Conservation (phyloP, 176 grass and related monocot species). For the Miscanthus lutarioriparius region DNA sequence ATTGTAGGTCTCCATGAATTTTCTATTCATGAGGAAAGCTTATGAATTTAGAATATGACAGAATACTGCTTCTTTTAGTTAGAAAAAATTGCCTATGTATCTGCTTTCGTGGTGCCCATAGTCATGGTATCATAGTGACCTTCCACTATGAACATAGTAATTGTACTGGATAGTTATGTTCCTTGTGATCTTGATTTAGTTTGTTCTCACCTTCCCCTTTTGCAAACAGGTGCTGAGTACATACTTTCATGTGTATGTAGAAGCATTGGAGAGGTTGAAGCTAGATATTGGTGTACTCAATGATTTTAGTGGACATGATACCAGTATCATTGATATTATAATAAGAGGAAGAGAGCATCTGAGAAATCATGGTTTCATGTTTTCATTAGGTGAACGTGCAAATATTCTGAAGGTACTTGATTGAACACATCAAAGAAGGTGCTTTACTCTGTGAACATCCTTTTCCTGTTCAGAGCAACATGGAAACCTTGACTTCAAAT, state of each 20-base stretch:
- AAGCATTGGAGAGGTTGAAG: constrained; percentile 75
- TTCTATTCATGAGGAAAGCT: not conserved
- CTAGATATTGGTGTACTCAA: constrained; percentile 56
- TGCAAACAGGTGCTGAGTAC: constrained; percentile 61
- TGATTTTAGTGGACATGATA: constrained; percentile 65
- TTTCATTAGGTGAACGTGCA: constrained; percentile 83
- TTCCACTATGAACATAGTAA: not conserved
- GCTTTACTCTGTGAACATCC: not conserved
- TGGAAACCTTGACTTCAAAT: constrained; percentile 19
- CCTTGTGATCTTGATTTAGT: not conserved
- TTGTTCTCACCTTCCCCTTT: constrained; percentile 17
- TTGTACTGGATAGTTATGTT: not conserved
- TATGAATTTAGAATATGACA: constrained; percentile 14
- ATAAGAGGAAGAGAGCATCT: constrained; percentile 63
- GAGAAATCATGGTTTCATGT: constrained; percentile 68
- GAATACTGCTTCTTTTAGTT: not conserved
- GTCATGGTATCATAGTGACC: not conserved
- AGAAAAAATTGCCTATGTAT: not conserved
- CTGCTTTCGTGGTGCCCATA: not conserved
- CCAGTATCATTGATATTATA: constrained; percentile 54
- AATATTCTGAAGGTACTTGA: constrained; percentile 77
- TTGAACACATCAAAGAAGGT: not conserved
- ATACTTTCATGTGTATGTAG: constrained; percentile 73
- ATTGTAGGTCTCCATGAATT: constrained; percentile 4
- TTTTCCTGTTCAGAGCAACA: constrained; percentile 2